Percentiles rank a stretch among this genome's conserved stretches.
These are phyloP conservation scores for Colletotrichum trifolii DNA, from an alignment of 2,329 filamentous ascomycete genomes.

Conservation along the genomic window DNA sequence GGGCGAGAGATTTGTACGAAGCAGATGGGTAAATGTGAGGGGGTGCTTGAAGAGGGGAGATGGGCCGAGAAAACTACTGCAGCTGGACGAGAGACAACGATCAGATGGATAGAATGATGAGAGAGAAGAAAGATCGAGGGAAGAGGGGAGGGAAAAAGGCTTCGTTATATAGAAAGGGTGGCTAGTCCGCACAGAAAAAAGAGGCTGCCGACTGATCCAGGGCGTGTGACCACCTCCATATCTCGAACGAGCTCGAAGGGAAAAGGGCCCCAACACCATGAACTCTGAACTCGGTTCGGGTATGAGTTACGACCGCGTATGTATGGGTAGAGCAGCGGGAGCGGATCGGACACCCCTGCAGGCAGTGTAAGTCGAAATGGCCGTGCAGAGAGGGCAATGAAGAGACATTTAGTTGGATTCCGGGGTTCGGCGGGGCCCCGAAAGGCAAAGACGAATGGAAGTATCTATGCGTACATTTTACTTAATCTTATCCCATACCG, in stretches of 20 bases:
- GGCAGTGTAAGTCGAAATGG: background rate
- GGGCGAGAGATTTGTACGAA: background rate
- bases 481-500: constrained; percentile 10
- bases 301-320: background rate
- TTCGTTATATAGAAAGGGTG: constrained; percentile 21
- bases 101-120: background rate
- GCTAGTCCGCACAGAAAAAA: no score
- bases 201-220: constrained; percentile 27
- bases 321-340: background rate
- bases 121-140: background rate
- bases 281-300: constrained; percentile 9
- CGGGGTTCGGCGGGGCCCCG: background rate
- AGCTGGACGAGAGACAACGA: background rate
- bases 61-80: background rate
- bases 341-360: constrained; percentile 7
- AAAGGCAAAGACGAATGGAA: background rate
- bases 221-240: constrained; percentile 3
- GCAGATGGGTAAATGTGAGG: background rate
- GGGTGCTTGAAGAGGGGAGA: background rate
- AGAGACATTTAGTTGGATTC: constrained; percentile 25
- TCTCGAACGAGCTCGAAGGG: background rate
- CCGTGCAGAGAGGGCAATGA: background rate
- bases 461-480: constrained; percentile 16
- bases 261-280: constrained; percentile 14
- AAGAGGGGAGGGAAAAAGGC: constrained; percentile 1